phyloP scores from a whole-genome alignment of 2,329 filamentous ascomycete genomes.

The Botrytis byssoidea region DNA sequence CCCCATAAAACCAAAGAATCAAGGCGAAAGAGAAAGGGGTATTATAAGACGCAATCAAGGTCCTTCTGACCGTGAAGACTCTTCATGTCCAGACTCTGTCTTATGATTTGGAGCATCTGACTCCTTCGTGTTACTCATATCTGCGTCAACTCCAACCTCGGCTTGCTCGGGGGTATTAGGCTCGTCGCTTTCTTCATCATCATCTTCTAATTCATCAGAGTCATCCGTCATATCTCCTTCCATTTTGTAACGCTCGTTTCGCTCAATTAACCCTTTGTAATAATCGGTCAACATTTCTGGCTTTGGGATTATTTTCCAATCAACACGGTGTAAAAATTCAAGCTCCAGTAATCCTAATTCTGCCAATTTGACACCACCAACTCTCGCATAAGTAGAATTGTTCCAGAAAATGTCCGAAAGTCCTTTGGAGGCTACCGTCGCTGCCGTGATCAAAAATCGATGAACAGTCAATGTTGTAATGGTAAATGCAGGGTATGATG shows the following conservation, averaged over 20 bases:
- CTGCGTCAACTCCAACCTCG: constrained; percentile 27
- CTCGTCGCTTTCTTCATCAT: constrained; percentile 35
- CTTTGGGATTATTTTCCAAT: constrained; percentile 96
- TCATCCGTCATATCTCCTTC: constrained; percentile 33
- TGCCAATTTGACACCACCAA: constrained; percentile 86
- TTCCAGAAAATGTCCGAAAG: constrained; percentile 98
- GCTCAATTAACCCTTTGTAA: constrained; percentile 79
- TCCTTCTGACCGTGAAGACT: neutral
- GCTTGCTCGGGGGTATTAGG: constrained; percentile 37
- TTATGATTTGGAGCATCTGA: constrained; percentile 31
- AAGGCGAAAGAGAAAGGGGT: constrained; percentile 5
- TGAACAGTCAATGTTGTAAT: constrained; percentile 96
- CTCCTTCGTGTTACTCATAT: constrained; percentile 38
- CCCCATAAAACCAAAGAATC: constrained; percentile 18
- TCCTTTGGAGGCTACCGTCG: constrained; percentile 93
- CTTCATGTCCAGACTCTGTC: constrained; percentile 15
- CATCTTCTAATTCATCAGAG: constrained; percentile 10
- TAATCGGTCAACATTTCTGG: constrained; percentile 93
- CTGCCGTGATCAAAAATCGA: constrained; percentile 92
- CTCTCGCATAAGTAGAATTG: constrained; percentile 91
- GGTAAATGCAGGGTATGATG: constrained; percentile 89
- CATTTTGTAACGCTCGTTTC: constrained; percentile 56
- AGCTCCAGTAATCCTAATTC: constrained; percentile 90
- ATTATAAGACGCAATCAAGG: constrained; percentile 11
- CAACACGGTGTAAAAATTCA: constrained; percentile 86